Percentiles rank a stretch among this genome's conserved stretches.
Evolutionary conservation across 352 stramenopile species (phyloP).

Genomic region (Thalassiosira hispida): DNA sequence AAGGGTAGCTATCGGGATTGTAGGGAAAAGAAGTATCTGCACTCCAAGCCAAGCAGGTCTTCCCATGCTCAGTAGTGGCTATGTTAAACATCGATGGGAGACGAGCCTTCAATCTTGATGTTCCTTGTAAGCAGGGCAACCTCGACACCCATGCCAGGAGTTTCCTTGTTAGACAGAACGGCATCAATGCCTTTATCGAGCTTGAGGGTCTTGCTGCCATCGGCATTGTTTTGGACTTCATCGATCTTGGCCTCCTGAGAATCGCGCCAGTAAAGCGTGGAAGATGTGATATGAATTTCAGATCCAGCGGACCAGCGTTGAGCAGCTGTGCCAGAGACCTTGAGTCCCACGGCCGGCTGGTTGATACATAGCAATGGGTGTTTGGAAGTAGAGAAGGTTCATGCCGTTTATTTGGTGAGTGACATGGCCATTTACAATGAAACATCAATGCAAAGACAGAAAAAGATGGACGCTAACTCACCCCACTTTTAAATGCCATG

Average conservation of each 20-base stretch:
- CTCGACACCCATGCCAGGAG: slow-evolving; percentile 50
- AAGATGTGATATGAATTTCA: slow-evolving; percentile 60
- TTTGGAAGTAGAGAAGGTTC: too few relatives aligned
- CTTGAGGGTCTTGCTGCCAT: slow-evolving; percentile 41
- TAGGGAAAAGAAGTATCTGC: too few relatives aligned
- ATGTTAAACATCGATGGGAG: too few relatives aligned
- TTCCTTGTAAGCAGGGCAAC: slow-evolving; percentile 57
- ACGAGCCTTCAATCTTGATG: slow-evolving; percentile 61
- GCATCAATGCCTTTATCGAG: slow-evolving; percentile 36
- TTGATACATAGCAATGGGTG: too few relatives aligned
- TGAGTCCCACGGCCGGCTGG: slow-evolving; percentile 51
- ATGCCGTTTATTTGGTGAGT: too few relatives aligned
- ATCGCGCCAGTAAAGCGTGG: slow-evolving; percentile 46
- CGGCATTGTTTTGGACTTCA: slow-evolving; percentile 7
- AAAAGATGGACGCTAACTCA: too few relatives aligned
- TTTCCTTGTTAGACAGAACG: slow-evolving; percentile 42
- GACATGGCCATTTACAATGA: too few relatives aligned
- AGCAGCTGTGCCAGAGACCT: slow-evolving; percentile 8
- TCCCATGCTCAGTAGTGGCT: too few relatives aligned
- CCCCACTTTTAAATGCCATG: slow-evolving; percentile 46
- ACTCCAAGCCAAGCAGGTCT: too few relatives aligned
- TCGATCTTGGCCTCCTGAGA: slow-evolving; percentile 43
- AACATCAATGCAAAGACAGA: too few relatives aligned
- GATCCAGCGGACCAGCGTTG: slow-evolving; percentile 46
- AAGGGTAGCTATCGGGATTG: too few relatives aligned